Percentiles rank a stretch among this genome's conserved stretches.
Conservation (phyloP, 2,329 filamentous ascomycete genomes). For the Botrytis elliptica region DNA sequence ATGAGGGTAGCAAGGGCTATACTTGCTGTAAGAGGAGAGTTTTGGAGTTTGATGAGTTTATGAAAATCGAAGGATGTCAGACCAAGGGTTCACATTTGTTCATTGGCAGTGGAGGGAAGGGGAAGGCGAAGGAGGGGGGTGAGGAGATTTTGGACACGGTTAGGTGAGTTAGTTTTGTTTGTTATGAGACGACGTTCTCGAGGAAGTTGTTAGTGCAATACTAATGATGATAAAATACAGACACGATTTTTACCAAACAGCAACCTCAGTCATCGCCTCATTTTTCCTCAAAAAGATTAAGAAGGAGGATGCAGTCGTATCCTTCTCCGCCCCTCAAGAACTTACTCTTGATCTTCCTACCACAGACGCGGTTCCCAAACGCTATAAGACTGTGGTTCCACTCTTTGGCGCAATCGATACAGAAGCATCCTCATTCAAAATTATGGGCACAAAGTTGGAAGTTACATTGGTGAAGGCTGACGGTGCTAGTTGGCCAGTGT, state of each 20-base stretch:
- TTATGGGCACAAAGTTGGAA: conserved; percentile 71
- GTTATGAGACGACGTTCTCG: background rate
- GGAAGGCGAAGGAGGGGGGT: conserved; percentile 55
- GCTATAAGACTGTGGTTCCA: conserved; percentile 70
- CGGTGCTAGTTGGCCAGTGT: conserved; percentile 64
- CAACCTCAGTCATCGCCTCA: conserved; percentile 78
- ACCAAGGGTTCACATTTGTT: conserved; percentile 83
- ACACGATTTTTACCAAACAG: conserved; percentile 93
- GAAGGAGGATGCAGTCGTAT: conserved; percentile 71
- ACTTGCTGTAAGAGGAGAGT: conserved; percentile 95
- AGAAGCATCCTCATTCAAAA: conserved; percentile 59
- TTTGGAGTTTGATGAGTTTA: conserved; percentile 95
- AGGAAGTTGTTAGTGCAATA: background rate
- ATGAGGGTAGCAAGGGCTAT: conserved; percentile 97
- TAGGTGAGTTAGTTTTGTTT: conserved; percentile 51
- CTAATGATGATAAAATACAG: conserved; percentile 43
- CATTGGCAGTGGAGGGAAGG: conserved; percentile 73
- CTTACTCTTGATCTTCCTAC: conserved; percentile 83
- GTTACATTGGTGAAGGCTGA: conserved; percentile 63
- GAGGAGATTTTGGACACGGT: conserved; percentile 80
- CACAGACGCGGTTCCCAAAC: conserved; percentile 70
- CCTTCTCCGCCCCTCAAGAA: conserved; percentile 59
- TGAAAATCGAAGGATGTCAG: conserved; percentile 90
- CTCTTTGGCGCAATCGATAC: conserved; percentile 76
- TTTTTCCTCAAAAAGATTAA: conserved; percentile 98